A percentile compares a stretch with the other conserved stretches of the same genome.
Evolutionary conservation across 306 rosid species (phyloP).

Genomic region (Cucurbita moschata): DNA sequence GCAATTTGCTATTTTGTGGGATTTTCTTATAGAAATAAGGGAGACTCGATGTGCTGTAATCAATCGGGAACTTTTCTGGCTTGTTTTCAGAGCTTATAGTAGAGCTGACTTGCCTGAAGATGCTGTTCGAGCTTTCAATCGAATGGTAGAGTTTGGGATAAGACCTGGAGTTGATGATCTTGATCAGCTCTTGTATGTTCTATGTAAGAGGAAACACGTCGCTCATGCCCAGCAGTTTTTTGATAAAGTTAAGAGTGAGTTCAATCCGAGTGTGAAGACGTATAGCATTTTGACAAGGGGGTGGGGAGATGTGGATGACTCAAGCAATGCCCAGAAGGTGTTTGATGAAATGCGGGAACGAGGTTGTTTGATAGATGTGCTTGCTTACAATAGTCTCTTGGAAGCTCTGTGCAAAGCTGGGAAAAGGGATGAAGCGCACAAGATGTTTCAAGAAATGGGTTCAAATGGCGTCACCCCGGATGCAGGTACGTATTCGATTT

Average conservation of each 20-base stretch:
- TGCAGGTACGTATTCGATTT: conserved; percentile 60
- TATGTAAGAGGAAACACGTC: conserved; percentile 64
- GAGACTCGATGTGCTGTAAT: conserved; percentile 36
- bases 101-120: conserved; percentile 60
- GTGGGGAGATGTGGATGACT: conserved; percentile 58
- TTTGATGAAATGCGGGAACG: conserved; percentile 59
- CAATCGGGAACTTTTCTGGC: conserved; percentile 48
- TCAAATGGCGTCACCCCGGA: conserved; percentile 41
- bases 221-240: conserved; percentile 59
- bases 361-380: conserved; percentile 48
- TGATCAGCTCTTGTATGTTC: conserved; percentile 43
- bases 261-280: conserved; percentile 32
- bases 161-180: conserved; percentile 46
- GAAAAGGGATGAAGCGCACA: conserved; percentile 42
- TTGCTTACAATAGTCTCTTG: conserved; percentile 51
- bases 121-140: conserved; percentile 52
- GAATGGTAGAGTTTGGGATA: conserved; percentile 73
- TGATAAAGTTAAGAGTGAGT: conserved; percentile 38
- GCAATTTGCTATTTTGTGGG: conserved; percentile 81
- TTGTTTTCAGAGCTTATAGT: conserved; percentile 54
- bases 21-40: conserved; percentile 53
- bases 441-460: conserved; percentile 35
- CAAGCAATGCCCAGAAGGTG: conserved; percentile 40
- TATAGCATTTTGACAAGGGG: conserved; percentile 70
- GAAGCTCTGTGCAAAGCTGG: conserved; percentile 69